Evolutionary conservation across 2,329 filamentous ascomycete genomes (phyloP), one percentile per base, ranked within the genome.

Genomic region (Exophiala oligosperma): DNA sequence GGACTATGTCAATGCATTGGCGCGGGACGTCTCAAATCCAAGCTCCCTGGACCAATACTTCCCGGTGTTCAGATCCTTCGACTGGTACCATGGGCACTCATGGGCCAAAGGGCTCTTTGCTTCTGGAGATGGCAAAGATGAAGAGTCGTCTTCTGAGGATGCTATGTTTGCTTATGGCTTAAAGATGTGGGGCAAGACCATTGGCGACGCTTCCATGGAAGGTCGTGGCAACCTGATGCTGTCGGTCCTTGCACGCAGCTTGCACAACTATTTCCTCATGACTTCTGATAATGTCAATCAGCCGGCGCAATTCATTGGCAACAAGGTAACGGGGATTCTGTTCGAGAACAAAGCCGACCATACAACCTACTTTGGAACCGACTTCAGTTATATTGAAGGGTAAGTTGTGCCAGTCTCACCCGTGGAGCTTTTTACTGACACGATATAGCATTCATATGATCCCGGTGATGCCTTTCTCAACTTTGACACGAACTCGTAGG

Each of bases 341-440:
- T 97, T 97, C 68, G 93, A 97, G 75, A 97, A 97, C 78, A 97
- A 97, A 76, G 83, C 92, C 54, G 91, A 97, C 72, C 91, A 97
- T 73, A 88, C 89, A 2, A 97, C 93, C 1, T 97, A 91, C 75
- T 97, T 97, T 68, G 90, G 91, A 47, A 72, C 77, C 51, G 84
- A 87, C 57, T 81, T 84, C 11, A 88, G 93, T 73, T 90, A 85
- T 66, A 83, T 95, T 60, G 79, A 86, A 70, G 84, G 81, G 76
- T 77, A 68, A 54, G 70, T 32, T n/a, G 32, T 8, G 12, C 12
- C 23, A 4, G 38, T 47, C 37, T 7, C 8, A 23, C 24, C 63
- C 23, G 64, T 66, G 38, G 54, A 66, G 21, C 26, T 66, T 2
- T 66, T 66, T 5, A 51, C 53, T 57, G 37, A 49, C 41, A n/a